Evolutionary conservation across 805 yeast species (phyloP).

Genomic region (Clavispora vitiphila): DNA sequence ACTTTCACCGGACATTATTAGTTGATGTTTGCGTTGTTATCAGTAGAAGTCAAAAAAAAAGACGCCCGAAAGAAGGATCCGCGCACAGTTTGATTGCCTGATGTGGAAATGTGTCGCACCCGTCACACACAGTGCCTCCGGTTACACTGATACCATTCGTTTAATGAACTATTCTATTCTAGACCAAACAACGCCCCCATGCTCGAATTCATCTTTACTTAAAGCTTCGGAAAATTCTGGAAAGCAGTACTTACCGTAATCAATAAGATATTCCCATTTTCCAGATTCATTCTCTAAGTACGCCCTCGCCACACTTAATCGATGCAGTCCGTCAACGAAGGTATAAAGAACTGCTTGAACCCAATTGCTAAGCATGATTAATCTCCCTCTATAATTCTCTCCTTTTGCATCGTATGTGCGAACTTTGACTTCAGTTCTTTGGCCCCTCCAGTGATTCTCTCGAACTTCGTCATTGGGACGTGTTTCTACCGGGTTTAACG

Average conservation of each 20-base stretch:
- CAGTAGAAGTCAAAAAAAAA: not conserved
- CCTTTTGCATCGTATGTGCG: slow-evolving; percentile 6
- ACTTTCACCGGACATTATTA: slow-evolving; percentile 24
- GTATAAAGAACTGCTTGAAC: slow-evolving; percentile 43
- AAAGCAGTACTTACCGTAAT: slow-evolving; percentile 23
- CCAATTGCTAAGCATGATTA: slow-evolving; percentile 49
- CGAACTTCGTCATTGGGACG: slow-evolving; percentile 24
- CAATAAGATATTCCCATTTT: slow-evolving; percentile 22
- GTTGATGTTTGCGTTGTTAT: not conserved
- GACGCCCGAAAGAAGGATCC: slow-evolving; percentile 2
- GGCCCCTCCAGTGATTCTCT: slow-evolving; percentile 8
- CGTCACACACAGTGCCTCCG: not conserved
- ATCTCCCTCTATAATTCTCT: slow-evolving; percentile 35
- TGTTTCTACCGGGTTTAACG: slow-evolving; percentile 36
- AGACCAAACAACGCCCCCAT: not conserved
- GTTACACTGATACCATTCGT: not conserved
- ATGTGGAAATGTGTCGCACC: slow-evolving; percentile 1
- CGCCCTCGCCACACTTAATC: slow-evolving; percentile 26
- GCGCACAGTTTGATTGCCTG: slow-evolving; percentile 2
- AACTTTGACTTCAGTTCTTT: not conserved
- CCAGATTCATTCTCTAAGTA: slow-evolving; percentile 10
- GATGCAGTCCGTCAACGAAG: slow-evolving; percentile 12
- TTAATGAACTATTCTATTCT: not conserved
- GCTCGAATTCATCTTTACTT: slow-evolving; percentile 3
- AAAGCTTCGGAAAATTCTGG: slow-evolving; percentile 15